These are phyloP conservation scores for Penicillium parvum DNA, from an alignment of 495 filamentous ascomycete species.

Conservation along the genomic window DNA sequence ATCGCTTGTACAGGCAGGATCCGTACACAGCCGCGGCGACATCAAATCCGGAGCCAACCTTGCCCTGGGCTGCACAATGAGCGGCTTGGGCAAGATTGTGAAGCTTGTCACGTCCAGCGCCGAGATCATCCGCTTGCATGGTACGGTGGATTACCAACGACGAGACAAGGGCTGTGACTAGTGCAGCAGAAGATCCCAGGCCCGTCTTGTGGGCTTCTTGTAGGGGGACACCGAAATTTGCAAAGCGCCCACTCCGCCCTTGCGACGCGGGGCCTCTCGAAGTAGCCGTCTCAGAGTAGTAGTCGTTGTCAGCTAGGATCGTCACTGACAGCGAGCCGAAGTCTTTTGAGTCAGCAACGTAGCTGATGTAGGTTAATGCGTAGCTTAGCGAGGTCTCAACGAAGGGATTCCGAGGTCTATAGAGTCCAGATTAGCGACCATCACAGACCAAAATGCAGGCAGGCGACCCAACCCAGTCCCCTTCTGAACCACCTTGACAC, in stretches of 20 bases:
- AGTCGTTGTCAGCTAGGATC: conserved; percentile 91
- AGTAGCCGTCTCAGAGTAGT: conserved; percentile 74
- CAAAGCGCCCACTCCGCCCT: conserved; percentile 52
- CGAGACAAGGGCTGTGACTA: conserved; percentile 87
- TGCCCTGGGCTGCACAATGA: conserved; percentile 94
- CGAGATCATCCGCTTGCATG: conserved; percentile 57
- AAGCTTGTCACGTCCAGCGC: conserved; percentile 50
- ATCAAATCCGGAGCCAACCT: conserved; percentile 93
- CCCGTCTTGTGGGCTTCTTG: conserved; percentile 88
- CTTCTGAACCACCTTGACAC: conserved; percentile 68
- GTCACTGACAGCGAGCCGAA: conserved; percentile 70
- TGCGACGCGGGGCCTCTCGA: conserved; percentile 26
- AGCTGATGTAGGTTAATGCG: conserved; percentile 74
- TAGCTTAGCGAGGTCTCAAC: conserved; percentile 87
- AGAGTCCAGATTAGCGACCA: conserved; percentile 1
- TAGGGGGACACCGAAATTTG: conserved; percentile 71
- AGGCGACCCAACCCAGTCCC: conserved; percentile 60
- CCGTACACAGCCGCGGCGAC: conserved; percentile 92
- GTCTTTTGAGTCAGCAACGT: conserved; percentile 46
- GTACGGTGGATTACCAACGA: conserved; percentile 73
- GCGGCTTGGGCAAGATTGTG: conserved; percentile 93
- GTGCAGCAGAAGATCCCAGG: conserved; percentile 88
- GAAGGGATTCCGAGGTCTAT: conserved; percentile 64
- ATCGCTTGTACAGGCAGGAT: conserved; percentile 83
- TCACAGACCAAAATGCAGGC: background rate